Percentiles rank a stretch among this genome's conserved stretches.
Conservation (phyloP, 2,329 filamentous ascomycete genomes). For the Penicillium sp. region DNA sequence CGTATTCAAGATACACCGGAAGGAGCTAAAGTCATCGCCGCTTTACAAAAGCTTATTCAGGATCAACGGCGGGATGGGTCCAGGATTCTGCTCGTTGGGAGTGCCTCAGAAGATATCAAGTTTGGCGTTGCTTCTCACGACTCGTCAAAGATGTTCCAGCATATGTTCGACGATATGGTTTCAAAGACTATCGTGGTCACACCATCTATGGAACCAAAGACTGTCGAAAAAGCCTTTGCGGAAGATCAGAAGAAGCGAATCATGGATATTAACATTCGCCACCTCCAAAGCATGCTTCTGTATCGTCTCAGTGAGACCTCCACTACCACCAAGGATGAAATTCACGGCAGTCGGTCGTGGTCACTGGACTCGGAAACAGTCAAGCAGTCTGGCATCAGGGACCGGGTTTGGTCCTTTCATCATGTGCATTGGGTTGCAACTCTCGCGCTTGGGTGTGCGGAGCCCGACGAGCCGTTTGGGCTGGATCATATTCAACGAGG, state of each 20-base stretch:
- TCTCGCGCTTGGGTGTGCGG: constrained; percentile 47
- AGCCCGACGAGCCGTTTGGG: constrained; percentile 38
- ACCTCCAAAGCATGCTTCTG: constrained; percentile 58
- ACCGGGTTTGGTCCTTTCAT: constrained; percentile 54
- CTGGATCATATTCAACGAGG: constrained; percentile 36
- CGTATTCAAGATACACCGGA: constrained; percentile 66
- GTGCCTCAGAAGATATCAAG: constrained; percentile 52
- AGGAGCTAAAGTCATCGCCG: constrained; percentile 62
- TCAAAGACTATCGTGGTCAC: constrained; percentile 53
- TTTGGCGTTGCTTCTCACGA: constrained; percentile 39
- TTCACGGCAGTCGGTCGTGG: constrained; percentile 31
- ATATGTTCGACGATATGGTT: constrained; percentile 41
- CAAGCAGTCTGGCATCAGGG: constrained; percentile 41
- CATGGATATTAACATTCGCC: constrained; percentile 57
- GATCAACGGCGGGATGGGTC: constrained; percentile 64
- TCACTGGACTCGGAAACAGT: constrained; percentile 24
- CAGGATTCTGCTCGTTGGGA: constrained; percentile 73
- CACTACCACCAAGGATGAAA: constrained; percentile 28
- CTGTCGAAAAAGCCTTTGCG: constrained; percentile 40
- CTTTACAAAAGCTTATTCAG: constrained; percentile 66
- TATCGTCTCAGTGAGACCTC: constrained; percentile 33
- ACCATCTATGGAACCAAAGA: constrained; percentile 40
- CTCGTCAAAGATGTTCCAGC: constrained; percentile 45
- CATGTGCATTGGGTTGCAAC: constrained; percentile 56
- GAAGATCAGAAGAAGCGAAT: constrained; percentile 47